phyloP scores from a whole-genome alignment of 805 yeast genomes.

The Kodamaea kakaduensis region DNA sequence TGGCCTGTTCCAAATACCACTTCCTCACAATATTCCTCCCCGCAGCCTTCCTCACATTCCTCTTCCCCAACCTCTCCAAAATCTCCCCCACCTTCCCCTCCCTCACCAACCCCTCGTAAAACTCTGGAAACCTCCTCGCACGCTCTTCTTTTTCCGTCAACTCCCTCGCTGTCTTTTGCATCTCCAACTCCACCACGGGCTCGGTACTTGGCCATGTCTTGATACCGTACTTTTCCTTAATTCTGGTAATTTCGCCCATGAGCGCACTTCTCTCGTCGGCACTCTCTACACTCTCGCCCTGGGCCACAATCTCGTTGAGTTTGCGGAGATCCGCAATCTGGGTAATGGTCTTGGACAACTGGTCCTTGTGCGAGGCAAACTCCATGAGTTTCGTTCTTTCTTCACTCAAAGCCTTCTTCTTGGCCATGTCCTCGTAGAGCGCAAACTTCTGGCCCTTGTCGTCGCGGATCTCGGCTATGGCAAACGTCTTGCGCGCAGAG shows the following conservation, averaged over 20 bases:
- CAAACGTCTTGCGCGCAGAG: conserved; percentile 77
- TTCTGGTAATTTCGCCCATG: conserved; percentile 30
- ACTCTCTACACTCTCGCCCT: conserved; percentile 21
- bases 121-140: conserved; percentile 22
- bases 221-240: conserved; percentile 36
- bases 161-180: conserved; percentile 26
- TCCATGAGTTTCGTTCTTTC: conserved; percentile 54
- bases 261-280: conserved; percentile 20
- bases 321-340: conserved; percentile 37
- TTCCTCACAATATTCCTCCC: conserved; percentile 72
- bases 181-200: conserved; percentile 33
- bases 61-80: conserved; percentile 24
- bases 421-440: conserved; percentile 69
- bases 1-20: conserved; percentile 40
- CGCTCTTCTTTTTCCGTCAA: conserved; percentile 28
- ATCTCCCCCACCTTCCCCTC: conserved; percentile 24
- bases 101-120: conserved; percentile 31
- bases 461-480: conserved; percentile 86
- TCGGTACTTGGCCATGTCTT: conserved; percentile 40
- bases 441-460: conserved; percentile 92
- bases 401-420: conserved; percentile 59
- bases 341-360: conserved; percentile 23
- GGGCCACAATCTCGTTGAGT: conserved; percentile 29
- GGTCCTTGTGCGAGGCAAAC: conserved; percentile 45
- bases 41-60: conserved; percentile 47